Evolutionary conservation across 2,329 filamentous ascomycete species (phyloP), one percentile per base, ranked within the genome.

Genomic region (Fusarium chlamydosporum): DNA sequence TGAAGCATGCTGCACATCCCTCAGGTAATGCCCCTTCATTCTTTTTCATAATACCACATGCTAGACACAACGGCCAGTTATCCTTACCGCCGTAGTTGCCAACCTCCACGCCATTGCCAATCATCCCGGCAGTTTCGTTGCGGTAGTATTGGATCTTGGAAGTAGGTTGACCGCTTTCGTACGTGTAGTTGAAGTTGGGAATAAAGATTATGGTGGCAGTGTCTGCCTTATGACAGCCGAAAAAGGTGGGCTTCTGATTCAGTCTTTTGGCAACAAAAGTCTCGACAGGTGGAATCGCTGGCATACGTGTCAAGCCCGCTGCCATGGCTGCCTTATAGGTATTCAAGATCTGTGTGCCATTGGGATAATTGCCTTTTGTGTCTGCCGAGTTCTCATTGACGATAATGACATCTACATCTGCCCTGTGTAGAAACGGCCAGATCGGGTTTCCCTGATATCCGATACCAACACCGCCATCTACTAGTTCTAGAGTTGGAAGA

Each of bases 351-450:
- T 47, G 13, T 3, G 56, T 60, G 4, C 56, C 56, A 23, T 60
- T 37, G 6, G 56, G 56, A 0, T 48, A 60, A 7, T 47, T 40
- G 1, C 31, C n/a, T 4, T 42, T 11, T 20, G 56, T 60, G 3
- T 60, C 56, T 16, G 56, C 56, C 0, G 56, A 60, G 42, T 60
- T 60, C n/a, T 60, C 56, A 4, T 60, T 60, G 29, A 60, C 56
- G n/a, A 60, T 60, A 0, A 60, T 60, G 0, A 56, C 56, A 29
- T 60, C 56, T 2, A 60, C 42, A 6, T 60, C 56, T 0, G 43
- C 42, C n/a, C 56, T 33, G n/a, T 60, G 26, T 0, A 60, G n/a
- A 7, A 60, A 60, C 1, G 56, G 56, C 56, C 56, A 60, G 13
- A 60, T 60, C 0, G 56, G 56, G 9, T 60, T 60, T 0, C 51